Percentiles rank a stretch among this genome's conserved stretches.
These are phyloP conservation scores for Capsicum pubescens DNA, from an alignment of 257 asterid genomes.

Conservation along the genomic window DNA sequence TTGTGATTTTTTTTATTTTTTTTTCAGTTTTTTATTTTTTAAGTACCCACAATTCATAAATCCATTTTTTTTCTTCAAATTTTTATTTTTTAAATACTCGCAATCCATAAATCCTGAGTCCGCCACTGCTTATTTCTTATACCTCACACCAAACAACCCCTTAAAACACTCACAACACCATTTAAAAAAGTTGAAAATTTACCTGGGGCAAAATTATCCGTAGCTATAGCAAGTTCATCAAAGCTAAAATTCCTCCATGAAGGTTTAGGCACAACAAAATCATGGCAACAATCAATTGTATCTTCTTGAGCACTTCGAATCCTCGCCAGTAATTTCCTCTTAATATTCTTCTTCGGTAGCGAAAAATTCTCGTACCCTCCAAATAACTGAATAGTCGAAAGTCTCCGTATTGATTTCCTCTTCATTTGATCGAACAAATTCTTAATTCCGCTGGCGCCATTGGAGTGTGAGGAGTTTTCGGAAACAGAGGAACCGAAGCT, in stretches of 20 bases:
- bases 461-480: conserved; percentile 32
- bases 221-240: conserved; percentile 65
- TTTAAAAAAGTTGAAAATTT: background rate
- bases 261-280: conserved; percentile 63
- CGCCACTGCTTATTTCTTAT: no score
- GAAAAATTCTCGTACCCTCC: conserved; percentile 37
- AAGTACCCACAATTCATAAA: no score
- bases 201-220: conserved; percentile 71
- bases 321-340: conserved; percentile 54
- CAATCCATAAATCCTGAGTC: no score
- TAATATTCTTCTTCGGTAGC: conserved; percentile 49
- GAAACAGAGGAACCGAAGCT: conserved; percentile 42
- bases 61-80: no score
- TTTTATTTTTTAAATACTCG: no score
- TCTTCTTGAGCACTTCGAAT: conserved; percentile 62
- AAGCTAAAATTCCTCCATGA: conserved; percentile 76
- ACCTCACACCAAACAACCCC: no score
- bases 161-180: no score
- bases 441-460: conserved; percentile 33
- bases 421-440: conserved; percentile 58
- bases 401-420: conserved; percentile 52
- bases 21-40: no score
- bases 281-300: conserved; percentile 55
- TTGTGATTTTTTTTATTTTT: no score
- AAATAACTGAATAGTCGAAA: conserved; percentile 39